Base-by-base conservation (phyloP, 2,329 filamentous ascomycete species). In the Aspergillus sp. region DNA sequence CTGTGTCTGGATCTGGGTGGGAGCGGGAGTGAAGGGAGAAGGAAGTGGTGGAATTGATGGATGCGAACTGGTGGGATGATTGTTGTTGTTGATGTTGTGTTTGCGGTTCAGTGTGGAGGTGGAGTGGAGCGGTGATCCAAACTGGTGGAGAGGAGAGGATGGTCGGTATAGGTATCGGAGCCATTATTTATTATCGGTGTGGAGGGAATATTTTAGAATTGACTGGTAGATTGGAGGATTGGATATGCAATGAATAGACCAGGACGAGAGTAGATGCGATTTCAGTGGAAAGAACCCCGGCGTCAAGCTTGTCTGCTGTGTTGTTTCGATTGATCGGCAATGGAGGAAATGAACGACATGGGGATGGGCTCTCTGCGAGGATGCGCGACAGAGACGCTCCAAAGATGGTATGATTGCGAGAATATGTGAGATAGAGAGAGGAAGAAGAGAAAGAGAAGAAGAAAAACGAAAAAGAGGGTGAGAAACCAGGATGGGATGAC, bases 1-100 rank as follows among this genome's bases (percentile, higher is more conserved):
- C 4, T 19, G 19, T 19, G 19, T 19, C 19, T 19, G 19, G 19
- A 4, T 69, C 52, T 40, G 67, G 64, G 43, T 52, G 53, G 47
- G 59, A 59, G 37, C 56, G 54, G 31, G 49, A 52, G 48, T 56
- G 39, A 33, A 53, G 46, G 43, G 42, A 29, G 43, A 40, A 29
- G 34, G 27, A 32, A 40, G 39, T 34, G 36, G 13, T 9, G 33
- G 19, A 13, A 9, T 40, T 13, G 27, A 27, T 10, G 28, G 19
- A 2, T 19, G 19, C 19, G 19, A 19, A 19, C 19, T 19, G 19
- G 37, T 13, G 13, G 27, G 28, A 29, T 28, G 38, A 10, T 30
- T 7, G 44, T 33, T 28, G 40, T 42, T 29, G 37, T 47, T 19
- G 40, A 11, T 46, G 13, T 40, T 37, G 12, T 26, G 35, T 6